Evolutionary conservation across 495 filamentous ascomycete genomes (phyloP).

Genomic region (Aspergillus sclerotiicarbonarius): DNA sequence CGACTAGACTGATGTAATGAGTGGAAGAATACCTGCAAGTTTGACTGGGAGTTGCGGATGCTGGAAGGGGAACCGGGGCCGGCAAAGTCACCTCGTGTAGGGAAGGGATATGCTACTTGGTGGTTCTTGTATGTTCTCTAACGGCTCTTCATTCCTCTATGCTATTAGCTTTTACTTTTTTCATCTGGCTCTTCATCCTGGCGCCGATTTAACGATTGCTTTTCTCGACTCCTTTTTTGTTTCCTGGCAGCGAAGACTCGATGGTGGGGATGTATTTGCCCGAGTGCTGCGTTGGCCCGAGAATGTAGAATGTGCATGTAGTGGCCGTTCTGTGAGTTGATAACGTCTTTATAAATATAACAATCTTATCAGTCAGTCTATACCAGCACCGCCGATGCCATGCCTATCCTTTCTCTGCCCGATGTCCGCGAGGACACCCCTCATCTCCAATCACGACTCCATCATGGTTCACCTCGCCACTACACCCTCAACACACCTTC

Average conservation of each 20-base stretch:
- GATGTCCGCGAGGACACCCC: too few relatives aligned
- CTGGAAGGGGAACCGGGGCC: conserved; percentile 39
- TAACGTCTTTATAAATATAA: not conserved
- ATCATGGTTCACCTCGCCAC: not conserved
- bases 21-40: conserved; percentile 42
- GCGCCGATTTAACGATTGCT: conserved; percentile 27
- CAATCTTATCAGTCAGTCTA: not conserved
- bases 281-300: not conserved
- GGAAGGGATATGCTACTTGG: conserved; percentile 30
- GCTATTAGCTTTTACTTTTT: conserved; percentile 47
- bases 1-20: conserved; percentile 58
- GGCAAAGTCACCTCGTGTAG: conserved; percentile 29
- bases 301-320: conserved; percentile 12
- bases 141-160: conserved; percentile 43
- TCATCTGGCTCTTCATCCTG: not conserved
- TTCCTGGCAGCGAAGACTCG: not conserved
- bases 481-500: not conserved
- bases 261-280: not conserved
- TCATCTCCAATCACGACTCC: not conserved
- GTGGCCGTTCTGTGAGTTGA: not conserved
- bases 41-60: conserved; percentile 44
- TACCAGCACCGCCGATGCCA: not conserved
- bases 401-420: too few relatives aligned
- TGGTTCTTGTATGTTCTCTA: conserved; percentile 42
- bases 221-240: conserved; percentile 22